Evolutionary conservation across 805 yeast species (phyloP).

Genomic region (Starmerella davenportii): DNA sequence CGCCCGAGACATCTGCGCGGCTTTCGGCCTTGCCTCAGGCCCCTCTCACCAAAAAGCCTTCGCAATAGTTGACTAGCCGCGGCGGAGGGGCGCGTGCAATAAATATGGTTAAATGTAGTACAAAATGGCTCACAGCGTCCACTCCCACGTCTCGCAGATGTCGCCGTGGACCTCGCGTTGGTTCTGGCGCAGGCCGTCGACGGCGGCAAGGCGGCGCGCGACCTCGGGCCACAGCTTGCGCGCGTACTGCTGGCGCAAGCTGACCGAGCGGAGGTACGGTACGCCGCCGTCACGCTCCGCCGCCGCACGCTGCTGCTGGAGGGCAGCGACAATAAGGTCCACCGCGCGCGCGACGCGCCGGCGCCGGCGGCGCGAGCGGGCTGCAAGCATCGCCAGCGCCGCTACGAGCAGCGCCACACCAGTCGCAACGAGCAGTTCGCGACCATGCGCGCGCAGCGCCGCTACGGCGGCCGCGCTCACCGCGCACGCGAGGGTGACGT

Average conservation of each 20-base stretch:
- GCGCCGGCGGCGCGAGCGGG: slow-evolving; percentile 2
- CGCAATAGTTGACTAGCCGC: no score
- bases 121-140: slow-evolving; percentile 33
- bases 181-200: slow-evolving; percentile 44
- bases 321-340: slow-evolving; percentile 3
- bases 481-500: not conserved
- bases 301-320: slow-evolving; percentile 9
- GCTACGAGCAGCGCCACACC: not conserved
- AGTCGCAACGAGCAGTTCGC: not conserved
- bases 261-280: slow-evolving; percentile 6
- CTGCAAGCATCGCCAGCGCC: not conserved
- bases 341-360: slow-evolving; percentile 4
- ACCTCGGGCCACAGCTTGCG: slow-evolving; percentile 40
- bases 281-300: slow-evolving; percentile 11
- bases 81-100: no score
- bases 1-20: no score
- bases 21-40: no score
- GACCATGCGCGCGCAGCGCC: not conserved
- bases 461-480: not conserved
- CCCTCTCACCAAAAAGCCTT: no score
- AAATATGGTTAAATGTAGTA: not conserved
- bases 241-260: slow-evolving; percentile 8
- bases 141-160: slow-evolving; percentile 73
- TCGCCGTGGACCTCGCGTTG: slow-evolving; percentile 70
- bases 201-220: slow-evolving; percentile 38